Base-by-base conservation (phyloP, 2,329 filamentous ascomycete species). In the Nigrospora osmanthi region DNA sequence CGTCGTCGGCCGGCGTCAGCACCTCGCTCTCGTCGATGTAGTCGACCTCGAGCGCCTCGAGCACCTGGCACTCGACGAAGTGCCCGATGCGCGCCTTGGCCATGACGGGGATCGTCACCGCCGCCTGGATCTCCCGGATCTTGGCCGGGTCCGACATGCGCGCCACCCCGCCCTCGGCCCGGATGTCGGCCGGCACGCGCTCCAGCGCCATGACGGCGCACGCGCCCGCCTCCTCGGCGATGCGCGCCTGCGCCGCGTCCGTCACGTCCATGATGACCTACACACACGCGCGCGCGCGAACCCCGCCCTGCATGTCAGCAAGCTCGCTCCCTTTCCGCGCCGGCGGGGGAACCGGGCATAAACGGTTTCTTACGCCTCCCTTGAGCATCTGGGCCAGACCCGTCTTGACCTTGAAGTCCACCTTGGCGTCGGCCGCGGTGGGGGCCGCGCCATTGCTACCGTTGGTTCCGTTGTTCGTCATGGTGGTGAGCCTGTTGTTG, bases 11-110 rank as follows among this genome's bases (percentile, higher is more conserved):
- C 1, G 91, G 91, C 6, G 93, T 98, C 43, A 98, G 80, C 44
- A 98, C 93, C 79, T 98, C 93, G 66, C 85, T 90, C 73, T 98
- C 93, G 69, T 98, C 90, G 57, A 98, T 93, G 74, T 95, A 98
- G 74, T 98, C 93, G 58, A 97, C 86, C 50, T 88, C 90, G 44
- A 97, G 83, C 47, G 88, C 82, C 76, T 97, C 87, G 61, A 98
- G 86, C 70, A 98, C 94, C 83, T 91, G 91, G 73, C 90, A 96
- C 74, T 98, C 93, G 58, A 96, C 91, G 56, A 96, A 90, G 72
- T 98, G 93, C 34, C 93, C 93, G 63, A 97, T 98, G 62, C 93
- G 81, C 19, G 91, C 91, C 73, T 98, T 98, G 52, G 93, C 93
- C 93, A 98, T 97, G 67, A 98, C 93, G 57, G 93, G 93, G 58